Evolutionary conservation across 2,329 filamentous ascomycete genomes (phyloP).

Genomic region (Fusarium annulatum): DNA sequence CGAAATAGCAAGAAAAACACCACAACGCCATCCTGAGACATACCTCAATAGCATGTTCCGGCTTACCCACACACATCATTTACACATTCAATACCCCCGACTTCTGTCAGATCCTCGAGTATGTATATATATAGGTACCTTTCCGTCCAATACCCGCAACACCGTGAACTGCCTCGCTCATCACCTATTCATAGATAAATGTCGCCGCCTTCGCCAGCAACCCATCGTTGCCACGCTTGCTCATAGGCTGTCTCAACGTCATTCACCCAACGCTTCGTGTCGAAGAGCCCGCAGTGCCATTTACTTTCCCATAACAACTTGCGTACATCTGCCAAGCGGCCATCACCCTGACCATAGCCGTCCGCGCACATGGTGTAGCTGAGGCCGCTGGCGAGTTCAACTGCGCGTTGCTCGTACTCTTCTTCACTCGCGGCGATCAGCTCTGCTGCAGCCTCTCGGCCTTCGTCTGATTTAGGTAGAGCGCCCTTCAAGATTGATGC

Average conservation of each 20-base stretch:
- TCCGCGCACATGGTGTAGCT: conserved; percentile 62
- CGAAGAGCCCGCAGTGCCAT: conserved; percentile 88
- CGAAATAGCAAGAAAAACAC: conserved; percentile 13
- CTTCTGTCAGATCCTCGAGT: background rate
- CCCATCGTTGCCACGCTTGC: conserved; percentile 90
- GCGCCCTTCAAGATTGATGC: conserved; percentile 93
- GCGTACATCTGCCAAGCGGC: conserved; percentile 81
- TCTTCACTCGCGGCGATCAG: conserved; percentile 82
- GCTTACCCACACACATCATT: conserved; percentile 15
- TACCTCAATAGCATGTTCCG: conserved; percentile 2
- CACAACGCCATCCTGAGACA: conserved; percentile 21
- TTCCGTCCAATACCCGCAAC: background rate
- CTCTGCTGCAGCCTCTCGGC: conserved; percentile 74
- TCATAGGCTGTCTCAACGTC: conserved; percentile 92
- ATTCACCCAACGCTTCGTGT: conserved; percentile 89
- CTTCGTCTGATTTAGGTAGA: conserved; percentile 77
- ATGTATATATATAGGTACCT: background rate
- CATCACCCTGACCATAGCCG: conserved; percentile 66
- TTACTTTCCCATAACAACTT: conserved; percentile 84
- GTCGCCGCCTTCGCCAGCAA: conserved; percentile 86
- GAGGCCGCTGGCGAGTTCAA: conserved; percentile 72
- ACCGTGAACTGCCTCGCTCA: background rate
- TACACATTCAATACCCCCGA: conserved; percentile 9
- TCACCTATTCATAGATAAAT: conserved; percentile 74
- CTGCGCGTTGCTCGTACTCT: conserved; percentile 84